Percentiles rank a stretch among this genome's conserved stretches.
phyloP scores from a whole-genome alignment of 139 green algal genomes.

The Diplosphaera chodatii region DNA sequence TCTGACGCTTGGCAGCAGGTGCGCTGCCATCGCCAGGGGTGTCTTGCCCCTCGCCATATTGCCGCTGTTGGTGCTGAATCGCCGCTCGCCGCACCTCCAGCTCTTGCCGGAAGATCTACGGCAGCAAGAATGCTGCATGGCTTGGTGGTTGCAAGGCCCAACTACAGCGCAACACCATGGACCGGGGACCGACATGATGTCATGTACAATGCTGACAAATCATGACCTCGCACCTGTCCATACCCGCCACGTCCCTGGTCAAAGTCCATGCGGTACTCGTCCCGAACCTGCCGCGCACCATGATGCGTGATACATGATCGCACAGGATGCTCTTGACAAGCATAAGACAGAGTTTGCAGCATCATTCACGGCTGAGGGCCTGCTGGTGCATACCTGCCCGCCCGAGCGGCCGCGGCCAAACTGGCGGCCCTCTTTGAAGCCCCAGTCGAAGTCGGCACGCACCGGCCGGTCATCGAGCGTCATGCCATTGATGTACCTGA shows the following conservation, averaged over 20 bases:
- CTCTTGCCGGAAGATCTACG: constrained; percentile 28
- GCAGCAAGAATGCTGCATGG: no score
- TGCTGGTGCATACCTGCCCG: constrained; percentile 59
- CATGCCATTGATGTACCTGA: constrained; percentile 82
- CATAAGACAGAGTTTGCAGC: no score
- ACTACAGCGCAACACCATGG: no score
- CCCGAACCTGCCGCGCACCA: constrained; percentile 82
- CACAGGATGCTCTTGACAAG: no score
- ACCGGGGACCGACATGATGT: no score
- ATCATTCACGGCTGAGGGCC: no score
- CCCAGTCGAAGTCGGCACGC: constrained; percentile 96
- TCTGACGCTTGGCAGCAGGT: background rate
- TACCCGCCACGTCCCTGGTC: constrained; percentile 83
- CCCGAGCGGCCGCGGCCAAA: constrained; percentile 85
- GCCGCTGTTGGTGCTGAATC: constrained; percentile 1
- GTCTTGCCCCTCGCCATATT: constrained; percentile 6
- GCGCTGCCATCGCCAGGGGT: background rate
- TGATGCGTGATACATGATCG: no score
- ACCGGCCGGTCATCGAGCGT: constrained; percentile 90
- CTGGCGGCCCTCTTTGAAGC: constrained; percentile 91
- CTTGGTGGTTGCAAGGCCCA: no score
- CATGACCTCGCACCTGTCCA: constrained; percentile 29
- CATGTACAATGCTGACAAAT: no score
- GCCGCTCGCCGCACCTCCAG: constrained; percentile 17
- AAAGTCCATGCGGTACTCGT: constrained; percentile 94